Percentiles rank a stretch among this genome's conserved stretches.
phyloP scores from a whole-genome alignment of 1,284 basidiomycete genomes.

The Ganoderma sp. region DNA sequence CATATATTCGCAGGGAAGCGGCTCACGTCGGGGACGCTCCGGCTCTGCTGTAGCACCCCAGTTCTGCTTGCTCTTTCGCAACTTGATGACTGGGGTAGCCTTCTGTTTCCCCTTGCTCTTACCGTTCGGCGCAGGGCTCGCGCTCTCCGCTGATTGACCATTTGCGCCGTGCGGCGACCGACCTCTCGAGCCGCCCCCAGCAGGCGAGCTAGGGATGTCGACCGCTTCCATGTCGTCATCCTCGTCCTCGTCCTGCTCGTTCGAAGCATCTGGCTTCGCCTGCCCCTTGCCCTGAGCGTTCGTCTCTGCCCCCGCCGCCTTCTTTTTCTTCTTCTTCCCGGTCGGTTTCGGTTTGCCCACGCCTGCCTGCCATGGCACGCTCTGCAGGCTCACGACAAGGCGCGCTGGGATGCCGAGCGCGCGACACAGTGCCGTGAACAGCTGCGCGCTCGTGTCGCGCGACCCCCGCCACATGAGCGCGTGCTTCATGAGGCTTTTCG shows the following conservation, averaged over 20 bases:
- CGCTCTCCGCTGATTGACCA: slow-evolving; percentile 50
- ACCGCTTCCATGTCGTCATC: slow-evolving; percentile 50
- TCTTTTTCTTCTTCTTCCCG: slow-evolving; percentile 49
- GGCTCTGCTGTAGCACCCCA: slow-evolving; percentile 43
- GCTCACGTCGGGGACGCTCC: slow-evolving; percentile 32
- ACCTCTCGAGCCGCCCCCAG: slow-evolving; percentile 21
- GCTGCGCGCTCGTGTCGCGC: slow-evolving; percentile 87
- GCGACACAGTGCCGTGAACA: slow-evolving; percentile 91
- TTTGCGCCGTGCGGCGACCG: slow-evolving; percentile 42
- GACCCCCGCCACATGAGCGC: slow-evolving; percentile 82
- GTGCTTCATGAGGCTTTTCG: slow-evolving; percentile 91
- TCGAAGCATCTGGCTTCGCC: slow-evolving; percentile 43
- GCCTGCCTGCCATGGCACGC: slow-evolving; percentile 82
- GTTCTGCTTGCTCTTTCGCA: slow-evolving; percentile 32
- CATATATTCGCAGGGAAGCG: not conserved
- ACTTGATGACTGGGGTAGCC: slow-evolving; percentile 18
- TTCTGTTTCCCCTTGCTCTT: slow-evolving; percentile 64
- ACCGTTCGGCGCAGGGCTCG: slow-evolving; percentile 47
- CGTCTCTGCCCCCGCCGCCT: slow-evolving; percentile 34
- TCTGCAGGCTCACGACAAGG: slow-evolving; percentile 89
- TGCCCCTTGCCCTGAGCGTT: slow-evolving; percentile 46
- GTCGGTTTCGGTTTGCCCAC: slow-evolving; percentile 59
- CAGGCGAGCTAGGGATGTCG: slow-evolving; percentile 34
- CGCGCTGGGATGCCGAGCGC: slow-evolving; percentile 88
- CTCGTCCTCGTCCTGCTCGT: slow-evolving; percentile 35